Evolutionary conservation across 2,329 filamentous ascomycete genomes (phyloP), one percentile per base, ranked within the genome.

Genomic region (Chaetomium strumarium): DNA sequence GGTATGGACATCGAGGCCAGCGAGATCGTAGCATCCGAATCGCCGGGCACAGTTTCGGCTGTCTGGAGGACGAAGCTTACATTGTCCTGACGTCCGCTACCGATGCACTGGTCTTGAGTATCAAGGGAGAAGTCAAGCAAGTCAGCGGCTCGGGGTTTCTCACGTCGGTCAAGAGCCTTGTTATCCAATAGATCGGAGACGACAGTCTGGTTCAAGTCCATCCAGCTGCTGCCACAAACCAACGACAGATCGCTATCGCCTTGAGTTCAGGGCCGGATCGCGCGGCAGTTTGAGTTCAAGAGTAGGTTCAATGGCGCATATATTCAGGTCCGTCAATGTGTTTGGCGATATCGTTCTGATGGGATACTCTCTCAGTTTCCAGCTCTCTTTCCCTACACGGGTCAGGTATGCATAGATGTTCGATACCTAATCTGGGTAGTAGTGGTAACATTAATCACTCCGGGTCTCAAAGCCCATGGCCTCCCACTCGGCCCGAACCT

Each of bases 81-180:
- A 96, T 99, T 55, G 82, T 99, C n/a, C 77, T 99, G 6, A 95
- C 90, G 2, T 93, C 96, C 64, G 84, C 85, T 36, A 95, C 95
- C 61, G 87, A 84, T 30, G 97, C 93, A 0, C 76, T 97, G 12
- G 91, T 97, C 1, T 76, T 99, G 14, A 95, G 90, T 63, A 96
- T 99, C 59, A 93, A 92, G 4, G 93, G 97, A 67, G 96, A 91
- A 1, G 93, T 99, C 0, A 91, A 96, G 67, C 90, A 97, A 70
- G 90, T 96, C 4, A 90, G 85, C 8, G 90, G 97, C 65, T 95
- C 91, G 9, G 90, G 92, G 0, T 96, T 99, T 65, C 74, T 97
- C 9, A 88, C 89, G 0, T 86, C 86, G 11, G 90, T 93, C 8
- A 85, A 90, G 1, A 99, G 93, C 0, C 75, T 99, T 13, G 91